Percentiles rank a stretch among this genome's conserved stretches.
Evolutionary conservation across 257 asterid species (phyloP).

Genomic region (Nicotiana knightiana): DNA sequence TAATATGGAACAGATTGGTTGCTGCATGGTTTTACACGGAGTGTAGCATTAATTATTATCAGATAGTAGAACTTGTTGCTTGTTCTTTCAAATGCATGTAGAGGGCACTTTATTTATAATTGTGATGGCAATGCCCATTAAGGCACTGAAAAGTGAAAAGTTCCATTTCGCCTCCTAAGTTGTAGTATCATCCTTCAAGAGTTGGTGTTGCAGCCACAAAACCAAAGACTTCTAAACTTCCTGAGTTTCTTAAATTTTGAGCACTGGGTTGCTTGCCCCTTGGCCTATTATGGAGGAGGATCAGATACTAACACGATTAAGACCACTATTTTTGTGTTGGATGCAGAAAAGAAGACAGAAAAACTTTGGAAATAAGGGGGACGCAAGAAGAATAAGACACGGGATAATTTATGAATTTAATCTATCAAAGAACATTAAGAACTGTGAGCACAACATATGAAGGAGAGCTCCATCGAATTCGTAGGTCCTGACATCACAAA

Average conservation of each 20-base stretch:
- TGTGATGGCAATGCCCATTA: background rate
- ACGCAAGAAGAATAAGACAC: background rate
- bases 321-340: background rate
- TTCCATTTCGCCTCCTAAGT: background rate
- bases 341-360: background rate
- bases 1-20: background rate
- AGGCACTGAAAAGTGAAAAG: background rate
- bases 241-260: background rate
- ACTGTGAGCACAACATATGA: background rate
- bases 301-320: background rate
- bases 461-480: background rate
- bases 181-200: background rate
- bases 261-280: background rate
- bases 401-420: background rate
- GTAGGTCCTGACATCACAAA: background rate
- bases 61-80: background rate
- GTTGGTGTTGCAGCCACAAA: background rate
- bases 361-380: background rate
- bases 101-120: background rate
- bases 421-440: background rate
- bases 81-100: background rate
- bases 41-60: background rate
- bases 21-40: background rate
- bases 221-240: background rate
- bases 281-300: background rate